A percentile compares a stretch with the other conserved stretches of the same genome.
Evolutionary conservation across 2,329 filamentous ascomycete species (phyloP).

Genomic region (Aphanoascus verrucosus): DNA sequence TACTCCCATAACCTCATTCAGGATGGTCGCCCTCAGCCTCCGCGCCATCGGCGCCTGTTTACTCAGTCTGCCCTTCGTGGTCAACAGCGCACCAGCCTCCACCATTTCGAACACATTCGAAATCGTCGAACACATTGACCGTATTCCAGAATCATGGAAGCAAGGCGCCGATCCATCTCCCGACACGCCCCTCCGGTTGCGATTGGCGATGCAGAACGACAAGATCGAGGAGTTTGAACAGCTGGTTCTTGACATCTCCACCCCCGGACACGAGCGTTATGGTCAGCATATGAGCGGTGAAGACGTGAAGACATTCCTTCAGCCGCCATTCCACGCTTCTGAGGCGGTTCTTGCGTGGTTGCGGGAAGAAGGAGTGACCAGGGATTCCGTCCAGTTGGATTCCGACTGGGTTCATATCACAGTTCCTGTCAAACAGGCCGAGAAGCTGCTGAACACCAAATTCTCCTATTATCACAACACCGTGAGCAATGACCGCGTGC

Average conservation of each 20-base stretch:
- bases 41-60: constrained; percentile 13
- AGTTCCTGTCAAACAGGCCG: constrained; percentile 11
- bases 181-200: constrained; percentile 38
- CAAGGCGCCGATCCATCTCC: constrained; percentile 22
- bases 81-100: constrained; percentile 11
- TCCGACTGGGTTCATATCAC: constrained; percentile 53
- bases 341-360: constrained; percentile 48
- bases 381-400: constrained; percentile 38
- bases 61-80: constrained; percentile 9
- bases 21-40: constrained; percentile 11
- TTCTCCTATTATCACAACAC: constrained; percentile 12
- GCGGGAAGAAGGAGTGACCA: constrained; percentile 38
- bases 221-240: constrained; percentile 46
- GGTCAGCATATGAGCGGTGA: constrained; percentile 53
- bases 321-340: constrained; percentile 41
- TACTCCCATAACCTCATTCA: neutral
- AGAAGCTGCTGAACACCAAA: constrained; percentile 11
- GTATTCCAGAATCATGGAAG: constrained; percentile 28
- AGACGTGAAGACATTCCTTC: constrained; percentile 46
- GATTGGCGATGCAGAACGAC: constrained; percentile 41
- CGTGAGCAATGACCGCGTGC: neutral
- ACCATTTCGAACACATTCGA: neutral
- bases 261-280: constrained; percentile 48
- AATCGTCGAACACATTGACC: constrained; percentile 16
- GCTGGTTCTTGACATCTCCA: constrained; percentile 50